Conservation (phyloP, 345 rosid genomes). For the Erysimum cheiranthoides region DNA sequence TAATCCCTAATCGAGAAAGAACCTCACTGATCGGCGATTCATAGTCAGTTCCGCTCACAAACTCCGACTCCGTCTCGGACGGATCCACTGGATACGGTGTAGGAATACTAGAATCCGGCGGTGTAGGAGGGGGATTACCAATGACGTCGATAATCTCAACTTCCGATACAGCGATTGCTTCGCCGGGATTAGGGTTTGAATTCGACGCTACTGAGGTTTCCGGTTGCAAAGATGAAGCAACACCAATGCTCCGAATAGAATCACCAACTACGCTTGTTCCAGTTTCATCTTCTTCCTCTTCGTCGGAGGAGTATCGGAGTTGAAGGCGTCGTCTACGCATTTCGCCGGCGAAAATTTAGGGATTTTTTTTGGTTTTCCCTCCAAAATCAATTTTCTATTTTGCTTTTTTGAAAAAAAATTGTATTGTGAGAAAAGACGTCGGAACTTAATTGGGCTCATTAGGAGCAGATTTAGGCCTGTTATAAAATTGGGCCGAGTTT, state of each 20-base stretch:
- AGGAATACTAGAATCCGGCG: constrained; percentile 35
- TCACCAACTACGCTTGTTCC: constrained; percentile 25
- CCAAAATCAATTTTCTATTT: constrained; percentile 35
- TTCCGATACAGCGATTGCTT: constrained; percentile 51
- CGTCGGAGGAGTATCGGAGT: constrained; percentile 59
- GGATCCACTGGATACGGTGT: constrained; percentile 31
- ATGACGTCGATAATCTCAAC: constrained; percentile 67
- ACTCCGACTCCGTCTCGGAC: constrained; percentile 4
- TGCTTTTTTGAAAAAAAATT: background rate
- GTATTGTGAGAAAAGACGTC: background rate
- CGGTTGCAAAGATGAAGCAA: constrained; percentile 33
- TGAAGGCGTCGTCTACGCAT: constrained; percentile 70
- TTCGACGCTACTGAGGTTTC: constrained; percentile 31
- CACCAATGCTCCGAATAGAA: constrained; percentile 19
- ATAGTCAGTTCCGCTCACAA: constrained; percentile 26
- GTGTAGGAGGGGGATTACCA: constrained; percentile 50
- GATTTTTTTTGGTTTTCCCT: constrained; percentile 36
- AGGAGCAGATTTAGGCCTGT: background rate
- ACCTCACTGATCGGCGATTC: constrained; percentile 55
- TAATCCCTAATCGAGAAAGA: constrained; percentile 65
- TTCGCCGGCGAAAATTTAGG: constrained; percentile 35
- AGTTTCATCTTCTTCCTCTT: constrained; percentile 48
- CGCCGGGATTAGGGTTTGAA: constrained; percentile 38
- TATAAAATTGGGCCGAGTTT: constrained; percentile 22
- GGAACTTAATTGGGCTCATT: background rate